Percentiles rank a stretch among this genome's conserved stretches.
These are phyloP conservation scores for Cunninghamia lanceolata DNA, from an alignment of 75 land plant genomes.

Conservation along the genomic window DNA sequence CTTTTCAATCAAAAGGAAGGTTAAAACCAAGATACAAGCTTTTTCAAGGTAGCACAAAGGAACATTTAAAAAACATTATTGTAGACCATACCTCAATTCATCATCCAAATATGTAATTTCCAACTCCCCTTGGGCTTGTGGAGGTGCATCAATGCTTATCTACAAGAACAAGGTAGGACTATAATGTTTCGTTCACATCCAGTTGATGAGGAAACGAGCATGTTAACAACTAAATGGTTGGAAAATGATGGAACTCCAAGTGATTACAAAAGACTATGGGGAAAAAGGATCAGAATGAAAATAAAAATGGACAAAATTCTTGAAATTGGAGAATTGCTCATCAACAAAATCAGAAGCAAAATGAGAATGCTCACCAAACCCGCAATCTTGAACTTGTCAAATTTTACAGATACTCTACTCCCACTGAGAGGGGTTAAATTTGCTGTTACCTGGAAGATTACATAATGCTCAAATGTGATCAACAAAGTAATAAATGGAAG, in stretches of 20 bases:
- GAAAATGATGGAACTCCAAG: not conserved
- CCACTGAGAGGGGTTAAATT: conserved; percentile 75
- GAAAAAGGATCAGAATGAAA: not conserved
- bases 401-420: conserved; percentile 77
- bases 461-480: not conserved
- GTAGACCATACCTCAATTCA: conserved; percentile 63
- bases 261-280: not conserved
- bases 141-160: conserved; percentile 85
- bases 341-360: not conserved
- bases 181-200: not conserved
- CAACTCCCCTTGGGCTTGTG: conserved; percentile 75
- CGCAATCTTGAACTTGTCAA: conserved; percentile 82
- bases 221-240: not conserved
- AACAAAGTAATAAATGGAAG: not conserved
- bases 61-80: not conserved
- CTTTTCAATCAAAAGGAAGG: not conserved
- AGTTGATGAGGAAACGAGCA: not conserved
- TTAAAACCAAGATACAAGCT: not conserved
- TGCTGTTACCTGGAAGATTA: conserved; percentile 73
- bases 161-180: conserved; percentile 14
- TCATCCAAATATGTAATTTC: conserved; percentile 92
- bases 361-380: conserved; percentile 54
- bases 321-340: too few relatives aligned
- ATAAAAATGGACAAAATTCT: not conserved
- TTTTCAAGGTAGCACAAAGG: not conserved